Evolutionary conservation across 78 protist genomes (phyloP).

Genomic region (Dictyostelium capitatum): DNA sequence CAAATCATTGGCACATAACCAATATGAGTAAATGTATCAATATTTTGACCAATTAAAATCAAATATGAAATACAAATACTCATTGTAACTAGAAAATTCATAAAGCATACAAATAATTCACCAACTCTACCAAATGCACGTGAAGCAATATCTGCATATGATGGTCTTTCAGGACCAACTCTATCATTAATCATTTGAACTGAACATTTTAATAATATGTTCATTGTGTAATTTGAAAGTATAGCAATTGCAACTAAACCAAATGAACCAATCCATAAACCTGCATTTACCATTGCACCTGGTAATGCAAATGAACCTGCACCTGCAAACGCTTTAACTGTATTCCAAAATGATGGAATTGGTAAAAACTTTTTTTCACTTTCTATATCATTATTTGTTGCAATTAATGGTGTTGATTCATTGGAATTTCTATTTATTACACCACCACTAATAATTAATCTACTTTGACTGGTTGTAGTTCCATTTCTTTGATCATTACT

Average conservation of each 20-base stretch:
- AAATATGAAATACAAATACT: slow-evolving; percentile 57
- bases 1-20: slow-evolving; percentile 24
- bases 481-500: too few relatives aligned
- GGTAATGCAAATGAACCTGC: slow-evolving; percentile 79
- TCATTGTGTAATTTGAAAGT: slow-evolving; percentile 73
- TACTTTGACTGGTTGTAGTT: too few relatives aligned
- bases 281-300: slow-evolving; percentile 66
- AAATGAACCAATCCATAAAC: slow-evolving; percentile 58
- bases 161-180: slow-evolving; percentile 25
- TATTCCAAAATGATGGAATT: slow-evolving; percentile 46
- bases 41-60: slow-evolving; percentile 56
- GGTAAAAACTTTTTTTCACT: slow-evolving; percentile 26
- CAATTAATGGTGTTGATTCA: slow-evolving; percentile 19
- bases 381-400: not conserved
- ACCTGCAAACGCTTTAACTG: slow-evolving; percentile 73
- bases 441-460: too few relatives aligned
- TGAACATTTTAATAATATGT: slow-evolving; percentile 35
- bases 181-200: slow-evolving; percentile 34
- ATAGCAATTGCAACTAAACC: slow-evolving; percentile 64
- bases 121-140: slow-evolving; percentile 50
- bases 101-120: slow-evolving; percentile 59
- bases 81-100: slow-evolving; percentile 72
- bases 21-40: not conserved
- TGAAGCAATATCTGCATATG: slow-evolving; percentile 44
- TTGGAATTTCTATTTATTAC: not conserved